Conservation (phyloP, 2,329 filamentous ascomycete genomes). For the Apiospora koreana region DNA sequence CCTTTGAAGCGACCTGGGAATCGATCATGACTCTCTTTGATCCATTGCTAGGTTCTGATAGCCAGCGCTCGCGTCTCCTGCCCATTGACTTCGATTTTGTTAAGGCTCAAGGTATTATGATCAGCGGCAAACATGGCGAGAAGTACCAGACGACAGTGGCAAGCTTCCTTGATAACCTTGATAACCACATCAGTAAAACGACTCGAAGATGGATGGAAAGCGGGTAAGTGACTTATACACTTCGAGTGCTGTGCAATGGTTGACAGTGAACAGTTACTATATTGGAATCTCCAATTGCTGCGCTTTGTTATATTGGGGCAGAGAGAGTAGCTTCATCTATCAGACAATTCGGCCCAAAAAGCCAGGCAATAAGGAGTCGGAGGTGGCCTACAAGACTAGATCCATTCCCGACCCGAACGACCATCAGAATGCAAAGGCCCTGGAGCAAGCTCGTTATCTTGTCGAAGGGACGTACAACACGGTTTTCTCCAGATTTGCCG, state of each 20-base stretch:
- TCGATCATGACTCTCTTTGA: conserved; percentile 80
- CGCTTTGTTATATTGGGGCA: conserved; percentile 54
- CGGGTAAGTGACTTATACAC: conserved; percentile 29
- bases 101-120: conserved; percentile 64
- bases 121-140: conserved; percentile 50
- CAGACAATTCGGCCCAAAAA: conserved; percentile 35
- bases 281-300: conserved; percentile 59
- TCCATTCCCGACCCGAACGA: neutral
- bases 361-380: conserved; percentile 27
- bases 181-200: conserved; percentile 55
- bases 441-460: conserved; percentile 21
- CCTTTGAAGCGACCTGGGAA: conserved; percentile 72
- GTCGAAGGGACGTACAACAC: conserved; percentile 32
- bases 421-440: conserved; percentile 19
- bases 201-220: conserved; percentile 53
- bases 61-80: conserved; percentile 36
- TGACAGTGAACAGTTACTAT: conserved; percentile 46
- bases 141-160: conserved; percentile 49
- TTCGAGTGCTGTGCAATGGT: neutral
- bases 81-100: conserved; percentile 63
- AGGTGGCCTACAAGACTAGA: neutral
- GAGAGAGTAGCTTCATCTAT: conserved; percentile 45
- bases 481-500: conserved; percentile 53
- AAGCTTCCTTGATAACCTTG: too few relatives aligned
- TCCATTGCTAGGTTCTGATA: too few relatives aligned